Conservation (phyloP, 2,329 filamentous ascomycete species). For the Trichophyton equinum region DNA sequence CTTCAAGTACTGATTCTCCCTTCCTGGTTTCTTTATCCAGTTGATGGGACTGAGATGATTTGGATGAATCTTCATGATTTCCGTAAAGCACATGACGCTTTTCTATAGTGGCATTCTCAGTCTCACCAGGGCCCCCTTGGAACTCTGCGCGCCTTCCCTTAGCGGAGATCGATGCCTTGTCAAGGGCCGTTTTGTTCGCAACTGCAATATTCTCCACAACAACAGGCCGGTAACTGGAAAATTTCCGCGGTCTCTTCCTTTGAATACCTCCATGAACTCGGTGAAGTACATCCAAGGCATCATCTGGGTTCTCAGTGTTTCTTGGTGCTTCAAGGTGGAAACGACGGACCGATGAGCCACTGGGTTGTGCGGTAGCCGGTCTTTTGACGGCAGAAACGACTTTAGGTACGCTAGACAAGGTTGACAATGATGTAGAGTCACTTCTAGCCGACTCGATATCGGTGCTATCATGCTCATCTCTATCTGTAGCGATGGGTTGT, state of each 20-base stretch:
- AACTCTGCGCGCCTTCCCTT: background rate
- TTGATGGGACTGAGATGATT: too few relatives aligned
- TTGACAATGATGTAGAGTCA: background rate
- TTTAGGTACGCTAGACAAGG: background rate
- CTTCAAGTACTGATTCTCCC: slow-evolving; percentile 26
- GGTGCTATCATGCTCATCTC: background rate
- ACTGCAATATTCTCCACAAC: slow-evolving; percentile 27
- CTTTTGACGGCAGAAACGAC: background rate
- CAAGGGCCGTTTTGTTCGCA: slow-evolving; percentile 14
- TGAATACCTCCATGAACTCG: slow-evolving; percentile 24
- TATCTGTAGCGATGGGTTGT: slow-evolving; percentile 1
- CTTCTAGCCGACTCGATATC: background rate
- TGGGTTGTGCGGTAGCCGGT: background rate
- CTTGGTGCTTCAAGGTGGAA: slow-evolving; percentile 29
- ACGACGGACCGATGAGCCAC: slow-evolving; percentile 20
- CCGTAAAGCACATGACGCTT: too few relatives aligned
- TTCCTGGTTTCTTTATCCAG: slow-evolving; percentile 8
- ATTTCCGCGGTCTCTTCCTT: slow-evolving; percentile 22
- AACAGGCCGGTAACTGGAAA: slow-evolving; percentile 22
- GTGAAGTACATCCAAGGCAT: slow-evolving; percentile 13
- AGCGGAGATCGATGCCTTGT: background rate
- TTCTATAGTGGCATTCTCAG: too few relatives aligned
- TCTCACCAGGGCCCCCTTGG: too few relatives aligned
- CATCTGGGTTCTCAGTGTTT: background rate
- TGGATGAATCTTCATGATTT: too few relatives aligned